Conservation (phyloP, 257 asterid species). For the Haberlea rhodopensis region DNA sequence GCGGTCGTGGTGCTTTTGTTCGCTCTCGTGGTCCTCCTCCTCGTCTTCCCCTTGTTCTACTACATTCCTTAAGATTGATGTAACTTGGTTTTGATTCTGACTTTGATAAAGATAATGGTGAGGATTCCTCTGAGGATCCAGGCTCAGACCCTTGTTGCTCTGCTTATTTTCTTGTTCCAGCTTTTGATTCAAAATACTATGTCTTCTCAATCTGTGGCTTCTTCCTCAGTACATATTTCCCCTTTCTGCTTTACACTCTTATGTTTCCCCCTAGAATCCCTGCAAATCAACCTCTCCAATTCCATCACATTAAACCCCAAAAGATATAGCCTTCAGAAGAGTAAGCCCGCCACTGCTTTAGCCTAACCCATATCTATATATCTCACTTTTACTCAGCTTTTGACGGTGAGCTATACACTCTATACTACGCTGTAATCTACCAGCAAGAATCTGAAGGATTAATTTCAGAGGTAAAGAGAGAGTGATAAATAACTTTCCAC, state of each 20-base stretch:
- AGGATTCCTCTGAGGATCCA: no score
- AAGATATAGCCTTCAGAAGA: slow-evolving; percentile 22
- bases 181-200: slow-evolving; percentile 38
- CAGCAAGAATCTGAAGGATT: slow-evolving; percentile 25
- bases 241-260: slow-evolving; percentile 27
- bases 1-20: slow-evolving; percentile 15
- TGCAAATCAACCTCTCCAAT: slow-evolving; percentile 52
- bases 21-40: slow-evolving; percentile 5
- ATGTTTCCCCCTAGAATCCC: slow-evolving; percentile 29
- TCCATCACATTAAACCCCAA: slow-evolving; percentile 40
- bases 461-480: no score
- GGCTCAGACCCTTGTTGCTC: no score
- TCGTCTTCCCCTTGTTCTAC: slow-evolving; percentile 28
- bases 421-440: slow-evolving; percentile 24
- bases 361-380: slow-evolving; percentile 66
- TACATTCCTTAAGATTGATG: slow-evolving; percentile 28
- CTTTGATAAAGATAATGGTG: no score
- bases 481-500: not conserved
- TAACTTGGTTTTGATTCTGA: slow-evolving; percentile 33
- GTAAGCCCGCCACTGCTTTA: slow-evolving; percentile 19
- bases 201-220: slow-evolving; percentile 16
- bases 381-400: slow-evolving; percentile 36
- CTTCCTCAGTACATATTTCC: not conserved
- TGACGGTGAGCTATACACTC: slow-evolving; percentile 28
- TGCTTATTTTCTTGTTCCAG: slow-evolving; percentile 64